Evolutionary conservation across 345 rosid species (phyloP), one percentile per base, ranked within the genome.

Genomic region (Leavenworthia alabamica): DNA sequence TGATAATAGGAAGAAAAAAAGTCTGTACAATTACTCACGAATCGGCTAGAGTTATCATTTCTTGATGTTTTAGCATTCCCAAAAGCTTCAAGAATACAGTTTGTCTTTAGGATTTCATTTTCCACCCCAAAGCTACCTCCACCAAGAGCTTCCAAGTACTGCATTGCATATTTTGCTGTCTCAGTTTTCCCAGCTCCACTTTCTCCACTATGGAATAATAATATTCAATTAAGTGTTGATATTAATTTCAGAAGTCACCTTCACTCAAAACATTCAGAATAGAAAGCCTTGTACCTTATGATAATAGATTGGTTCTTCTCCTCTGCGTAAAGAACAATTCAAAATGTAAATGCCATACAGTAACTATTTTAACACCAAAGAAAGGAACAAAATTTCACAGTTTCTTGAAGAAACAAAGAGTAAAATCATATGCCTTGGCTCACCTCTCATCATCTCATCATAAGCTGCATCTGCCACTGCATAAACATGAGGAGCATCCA

Each of bases 151-250:
- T 92, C 86, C 81, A 92, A 82, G 74, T 86, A 89, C 70, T 81
- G 89, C 91, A 89, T 86, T 16, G 81, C 86, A 69, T 80, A 71
- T 75, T 86, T 92, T 59, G 93, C 95, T 15, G 98, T 92, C 83
- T 92, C 98, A 5, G 95, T 92, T 77, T 92, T 92, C 52, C 96
- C 98, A 55, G 98, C 81, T 62, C 98, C 98, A 75, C 97, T 89
- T 85, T 85, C 97, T 43, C 98, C 98, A 66, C 98, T 89, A 82
- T 13, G 65, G 43, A 60, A 68, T 37, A 51, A 59, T 44, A 35
- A 32, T 36, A 24, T 24, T 10, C 26, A 40, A 8, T 41, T 14
- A 0, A 7, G 13, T n/a, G 2, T 13, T 27, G 5, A 62, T 29
- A 20, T 29, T 10, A 17, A 6, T 11, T 20, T 60, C 11, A 39